Base-by-base conservation (phyloP, 176 grass and related monocot genomes). In the Paspalum vaginatum region DNA sequence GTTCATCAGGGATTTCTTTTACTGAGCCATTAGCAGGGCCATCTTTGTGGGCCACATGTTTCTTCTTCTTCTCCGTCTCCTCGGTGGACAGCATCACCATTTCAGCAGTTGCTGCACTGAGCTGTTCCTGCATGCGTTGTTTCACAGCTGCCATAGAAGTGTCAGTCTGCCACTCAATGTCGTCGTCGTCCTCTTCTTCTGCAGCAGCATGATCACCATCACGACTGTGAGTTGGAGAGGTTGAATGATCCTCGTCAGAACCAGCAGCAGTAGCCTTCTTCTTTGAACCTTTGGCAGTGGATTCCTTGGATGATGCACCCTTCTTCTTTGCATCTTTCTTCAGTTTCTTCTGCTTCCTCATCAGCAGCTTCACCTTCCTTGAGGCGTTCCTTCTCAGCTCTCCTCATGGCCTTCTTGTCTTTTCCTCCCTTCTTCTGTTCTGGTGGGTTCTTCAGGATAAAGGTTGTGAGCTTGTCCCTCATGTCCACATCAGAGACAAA, bases 331-430 rank as follows among this genome's bases (percentile, higher is more conserved):
- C 59, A 65, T 92, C 94, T 43, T 94, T 97, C 65, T 92, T 97
- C 64, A 94, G 74, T 79, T 94, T 97, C 83, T 87, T 97, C 80
- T 54, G 45, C 77, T 97, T 97, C 91, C 68, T 97, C 95, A 80
- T 97, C 95, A 83, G 90, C 90, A 72, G 91, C 95, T 27, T 94
- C 80, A 7, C 95, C 95, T 85, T 92, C 91, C 41, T 92, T 97
- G 9, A 92, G 47, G 0, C 89, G 83, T 44, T 98, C 95, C 81
- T 91, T 98, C 78, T 94, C 95, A 53, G 92, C 95, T 66, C 95
- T 93, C 58, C 95, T 81, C 90, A 98, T 70, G 39, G 80, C 92
- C 78, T 94, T 94, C 72, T 92, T 97, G 47, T 90, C 94, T 68
- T 92, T 92, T 1, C 73, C 87, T 24, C 84, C 89, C 78, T 97